These are phyloP conservation scores for Pythium chondricola DNA, from an alignment of 352 stramenopile species.

Conservation along the genomic window DNA sequence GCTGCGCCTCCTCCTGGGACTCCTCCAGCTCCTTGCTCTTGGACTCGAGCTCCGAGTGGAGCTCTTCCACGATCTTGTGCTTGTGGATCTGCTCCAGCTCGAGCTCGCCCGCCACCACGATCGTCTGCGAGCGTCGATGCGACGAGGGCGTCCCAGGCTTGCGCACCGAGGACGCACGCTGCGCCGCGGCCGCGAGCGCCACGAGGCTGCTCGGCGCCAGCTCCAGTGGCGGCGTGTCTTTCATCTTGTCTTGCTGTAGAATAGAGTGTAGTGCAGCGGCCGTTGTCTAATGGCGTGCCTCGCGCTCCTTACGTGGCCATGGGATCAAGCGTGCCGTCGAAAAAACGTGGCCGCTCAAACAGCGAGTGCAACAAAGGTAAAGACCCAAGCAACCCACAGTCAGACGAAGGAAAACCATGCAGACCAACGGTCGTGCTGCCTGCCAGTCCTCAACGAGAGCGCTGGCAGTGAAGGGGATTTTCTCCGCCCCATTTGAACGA, in stretches of 20 bases:
- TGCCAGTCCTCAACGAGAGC: too few species aligned
- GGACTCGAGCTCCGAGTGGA: conserved; percentile 40
- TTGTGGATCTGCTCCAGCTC: conserved; percentile 33
- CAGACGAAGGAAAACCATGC: too few species aligned
- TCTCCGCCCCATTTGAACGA: too few species aligned
- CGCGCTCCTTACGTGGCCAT: too few species aligned
- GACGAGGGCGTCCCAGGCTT: background rate
- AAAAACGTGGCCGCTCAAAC: too few species aligned
- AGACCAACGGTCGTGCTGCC: too few species aligned
- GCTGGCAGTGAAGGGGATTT: too few species aligned
- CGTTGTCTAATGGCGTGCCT: too few species aligned
- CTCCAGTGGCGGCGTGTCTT: background rate
- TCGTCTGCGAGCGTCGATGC: conserved; percentile 29
- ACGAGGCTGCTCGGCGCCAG: conserved; percentile 3
- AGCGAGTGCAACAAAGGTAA: too few species aligned
- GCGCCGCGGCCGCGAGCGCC: conserved; percentile 6
- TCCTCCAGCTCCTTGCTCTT: conserved; percentile 42
- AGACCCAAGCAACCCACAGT: too few species aligned
- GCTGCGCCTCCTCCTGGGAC: conserved; percentile 39
- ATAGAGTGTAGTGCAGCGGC: too few species aligned
- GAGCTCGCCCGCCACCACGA: conserved; percentile 24
- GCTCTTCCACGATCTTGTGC: conserved; percentile 32
- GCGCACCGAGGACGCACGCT: background rate
- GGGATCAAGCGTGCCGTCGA: too few species aligned
- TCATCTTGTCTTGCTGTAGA: background rate